Base-by-base conservation (phyloP, 495 filamentous ascomycete genomes). In the Cairneyella variabilis region DNA sequence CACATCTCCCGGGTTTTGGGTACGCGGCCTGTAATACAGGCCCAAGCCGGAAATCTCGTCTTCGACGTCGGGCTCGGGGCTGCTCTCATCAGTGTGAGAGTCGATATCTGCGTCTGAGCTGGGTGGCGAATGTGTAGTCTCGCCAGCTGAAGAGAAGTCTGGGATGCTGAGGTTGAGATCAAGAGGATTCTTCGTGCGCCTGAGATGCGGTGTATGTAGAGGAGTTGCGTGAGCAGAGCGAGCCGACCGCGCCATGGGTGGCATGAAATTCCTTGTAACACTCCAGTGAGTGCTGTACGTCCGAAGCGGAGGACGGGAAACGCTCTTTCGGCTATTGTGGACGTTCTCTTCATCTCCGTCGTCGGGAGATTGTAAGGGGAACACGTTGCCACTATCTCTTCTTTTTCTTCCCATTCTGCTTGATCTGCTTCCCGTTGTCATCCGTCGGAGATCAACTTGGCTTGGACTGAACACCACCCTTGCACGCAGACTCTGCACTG, bases 401-500 rank as follows among this genome's bases (percentile, higher is more conserved):
- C 60, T 38, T 23, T 53, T 63, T 28, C 56, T n/a, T 17, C 34
- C 48, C 1, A 21, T n/a, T 9, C 43, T 51, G 3, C 21, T 42
- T 9, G 48, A 27, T n/a, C 39, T 12, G 16, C 36, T 41, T 40
- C 60, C 59, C 20, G 71, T 71, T 5, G 60, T 67, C 53, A 74
- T 69, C 17, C 78, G 65, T 30, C 76, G 68, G 27, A 87, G 67
- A 57, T 89, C 78, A 8, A 83, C 75, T 61, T 88, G 84, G 43
- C 78, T 85, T 16, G 85, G 85, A 54, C 84, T 87, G 60, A 96
- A 95, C 1, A 88, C 87, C 6, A 95, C 86, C 27, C 83, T 72
- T 11, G 86, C 80, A 23, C 90, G 75, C 63, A 95, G 76, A 12
- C 79, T 74, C 57, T 89, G 86, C 7, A 96, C 89, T 7, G 89